Base-by-base conservation (phyloP, 352 stramenopile species). In the Peronospora belbahrii region DNA sequence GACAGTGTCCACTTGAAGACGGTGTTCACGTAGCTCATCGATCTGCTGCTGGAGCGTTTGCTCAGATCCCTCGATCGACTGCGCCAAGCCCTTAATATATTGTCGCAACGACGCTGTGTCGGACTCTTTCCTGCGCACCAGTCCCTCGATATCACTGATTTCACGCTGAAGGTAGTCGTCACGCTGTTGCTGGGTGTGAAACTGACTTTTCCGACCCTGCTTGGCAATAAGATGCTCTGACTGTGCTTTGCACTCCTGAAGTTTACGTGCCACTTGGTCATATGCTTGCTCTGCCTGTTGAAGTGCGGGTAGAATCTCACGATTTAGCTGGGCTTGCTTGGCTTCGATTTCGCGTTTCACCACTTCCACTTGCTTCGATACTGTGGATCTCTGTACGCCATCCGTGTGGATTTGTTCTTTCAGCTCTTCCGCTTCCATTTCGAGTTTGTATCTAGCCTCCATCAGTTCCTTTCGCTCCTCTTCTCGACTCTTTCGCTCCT, bases 121-220 rank as follows among this genome's bases (percentile, higher is more conserved):
- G 4, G 65, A 52, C 30, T 77, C 59, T 50, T 91, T 92, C 2
- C 76, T 70, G 9, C 54, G 48, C 9, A 83, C 48, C 6, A 92
- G 67, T 6, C 42, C 58, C 37, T 89, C 67, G 14, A 93, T 69
- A 6, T 88, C 81, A 4, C 58, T 49, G 22, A 91, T 79, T 50
- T 93, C 79, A 6, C 47, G 50, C 36, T 67, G 55, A 8, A 94
- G 51, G 48, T 88, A 97, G 4, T 68, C 67, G 66, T 99, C 95
- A 2, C 96, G 79, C 38, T 98, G 84, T 30, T 84, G 76, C 48
- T 97, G 91, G 1, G 85, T 96, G 25, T 64, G 65, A 64, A 98
- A 99, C 52, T 98, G 89, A 31, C 77, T 87, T 31, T 93, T 96
- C 37, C 96, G 85, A 41, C 95, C 96, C 60, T 98, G 93, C 56